Evolutionary conservation across 2,329 filamentous ascomycete species (phyloP).

Genomic region (Diaporthe nobilis): DNA sequence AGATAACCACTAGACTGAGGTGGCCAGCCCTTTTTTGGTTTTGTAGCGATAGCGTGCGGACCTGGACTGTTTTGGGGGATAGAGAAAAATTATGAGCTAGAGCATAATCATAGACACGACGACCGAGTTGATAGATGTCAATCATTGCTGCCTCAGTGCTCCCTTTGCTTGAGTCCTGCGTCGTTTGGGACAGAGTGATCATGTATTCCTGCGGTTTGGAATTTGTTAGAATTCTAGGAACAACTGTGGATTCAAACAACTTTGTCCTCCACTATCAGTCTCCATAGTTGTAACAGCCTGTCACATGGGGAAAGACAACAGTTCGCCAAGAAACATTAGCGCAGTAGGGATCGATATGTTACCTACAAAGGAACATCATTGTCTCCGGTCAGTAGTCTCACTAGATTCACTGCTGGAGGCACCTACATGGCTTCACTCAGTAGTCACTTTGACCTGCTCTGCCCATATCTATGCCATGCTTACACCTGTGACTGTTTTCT

Average conservation of each 20-base stretch:
- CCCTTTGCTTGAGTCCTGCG: neutral
- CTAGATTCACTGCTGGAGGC: neutral
- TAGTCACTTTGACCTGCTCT: neutral
- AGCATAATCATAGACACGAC: neutral
- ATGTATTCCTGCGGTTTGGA: too few relatives aligned
- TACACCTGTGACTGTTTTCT: neutral
- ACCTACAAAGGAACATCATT: constrained; percentile 46
- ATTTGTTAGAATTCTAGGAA: neutral
- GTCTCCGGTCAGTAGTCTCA: constrained; percentile 42
- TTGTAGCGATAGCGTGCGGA: constrained; percentile 36
- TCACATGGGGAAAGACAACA: neutral
- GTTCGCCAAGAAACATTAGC: neutral
- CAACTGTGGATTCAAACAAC: too few relatives aligned
- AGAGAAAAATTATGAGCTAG: constrained; percentile 2
- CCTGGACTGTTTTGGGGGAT: neutral
- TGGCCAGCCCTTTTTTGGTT: constrained; percentile 43
- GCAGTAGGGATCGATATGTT: constrained; percentile 28
- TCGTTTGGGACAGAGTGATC: neutral
- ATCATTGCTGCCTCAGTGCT: too few relatives aligned
- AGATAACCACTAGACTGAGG: constrained; percentile 62
- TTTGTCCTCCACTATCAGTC: neutral
- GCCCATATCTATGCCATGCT: neutral
- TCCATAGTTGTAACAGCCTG: neutral
- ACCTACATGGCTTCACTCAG: neutral
- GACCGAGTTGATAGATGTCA: neutral